These are phyloP conservation scores for Posidonia australis DNA, from an alignment of 106 monocot species.

Conservation along the genomic window DNA sequence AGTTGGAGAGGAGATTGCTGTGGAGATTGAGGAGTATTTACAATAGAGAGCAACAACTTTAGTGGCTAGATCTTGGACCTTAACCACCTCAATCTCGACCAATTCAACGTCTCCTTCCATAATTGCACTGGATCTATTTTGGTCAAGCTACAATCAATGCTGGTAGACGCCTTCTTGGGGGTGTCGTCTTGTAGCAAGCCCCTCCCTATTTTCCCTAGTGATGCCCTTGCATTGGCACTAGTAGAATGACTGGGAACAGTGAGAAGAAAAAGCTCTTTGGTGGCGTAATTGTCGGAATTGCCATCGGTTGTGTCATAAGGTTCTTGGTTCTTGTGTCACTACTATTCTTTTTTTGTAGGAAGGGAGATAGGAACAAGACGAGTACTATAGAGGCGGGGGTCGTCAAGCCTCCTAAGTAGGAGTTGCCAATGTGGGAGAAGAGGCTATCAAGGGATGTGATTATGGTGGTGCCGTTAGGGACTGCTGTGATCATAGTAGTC, in stretches of 20 bases:
- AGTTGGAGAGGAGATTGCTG: too few species aligned
- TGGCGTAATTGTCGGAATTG: slow-evolving; percentile 75
- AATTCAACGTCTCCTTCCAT: slow-evolving; percentile 34
- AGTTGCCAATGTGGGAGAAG: slow-evolving; percentile 18
- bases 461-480: too few species aligned
- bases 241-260: not conserved
- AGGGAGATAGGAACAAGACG: slow-evolving; percentile 2
- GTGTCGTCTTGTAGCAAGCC: slow-evolving; percentile 12
- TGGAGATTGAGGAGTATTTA: too few species aligned
- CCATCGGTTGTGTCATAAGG: slow-evolving; percentile 28
- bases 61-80: slow-evolving; percentile 52
- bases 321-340: slow-evolving; percentile 24
- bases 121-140: slow-evolving; percentile 22
- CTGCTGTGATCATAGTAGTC: too few species aligned
- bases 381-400: slow-evolving; percentile 10
- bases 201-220: slow-evolving; percentile 7
- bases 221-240: not conserved
- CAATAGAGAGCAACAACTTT: slow-evolving; percentile 47
- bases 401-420: slow-evolving; percentile 22
- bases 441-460: not conserved
- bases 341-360: slow-evolving; percentile 37
- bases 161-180: slow-evolving; percentile 17
- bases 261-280: slow-evolving; percentile 39
- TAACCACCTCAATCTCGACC: slow-evolving; percentile 8
- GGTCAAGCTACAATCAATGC: not conserved